Evolutionary conservation across 345 rosid genomes (phyloP), one percentile per base, ranked within the genome.

Genomic region (Pistacia integerrima): DNA sequence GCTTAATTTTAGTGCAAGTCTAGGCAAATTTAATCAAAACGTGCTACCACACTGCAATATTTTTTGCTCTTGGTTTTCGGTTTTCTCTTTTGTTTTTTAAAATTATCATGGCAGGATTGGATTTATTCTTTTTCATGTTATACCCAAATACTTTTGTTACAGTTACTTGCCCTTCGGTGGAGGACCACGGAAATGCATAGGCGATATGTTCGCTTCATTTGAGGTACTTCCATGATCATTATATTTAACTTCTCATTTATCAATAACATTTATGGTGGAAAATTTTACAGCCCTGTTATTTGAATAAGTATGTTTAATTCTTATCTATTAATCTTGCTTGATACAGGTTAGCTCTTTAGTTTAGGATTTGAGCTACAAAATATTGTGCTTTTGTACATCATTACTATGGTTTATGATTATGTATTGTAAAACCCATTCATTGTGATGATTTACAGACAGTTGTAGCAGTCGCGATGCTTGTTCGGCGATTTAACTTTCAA

Each of bases 161-260:
- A 95, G 99, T 84, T 95, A 95, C 90, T 90, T 95, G 86, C 98
- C 99, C 1, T 95, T 95, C 58, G 99, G 99, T 58, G 99, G 99
- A 75, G 99, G 99, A 77, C 99, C 92, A 2, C 82, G 97, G 76
- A 95, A 95, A 89, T 95, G 99, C 60, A 83, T 95, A 11, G 99
- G 99, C 7, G 99, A 95, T 81, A 90, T 95, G 96, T 95, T 95
- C 18, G 99, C 98, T 20, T 64, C 97, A 0, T 95, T 90, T 77
- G 99, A 95, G 99, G 99, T 93, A 84, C 64, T 75, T 49, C 67
- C 46, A 30, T 58, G 30, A 54, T 69, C 59, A 56, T 65, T 56
- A 22, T 61, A n/a, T 64, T 4, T 4, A 54, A 20, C 36, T 44
- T 14, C 65, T 64, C 28, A 30, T 69, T 64, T 25, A 41, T 2